These are phyloP conservation scores for Chaetomium globosum DNA, from an alignment of 2,329 filamentous ascomycete genomes.

Conservation along the genomic window DNA sequence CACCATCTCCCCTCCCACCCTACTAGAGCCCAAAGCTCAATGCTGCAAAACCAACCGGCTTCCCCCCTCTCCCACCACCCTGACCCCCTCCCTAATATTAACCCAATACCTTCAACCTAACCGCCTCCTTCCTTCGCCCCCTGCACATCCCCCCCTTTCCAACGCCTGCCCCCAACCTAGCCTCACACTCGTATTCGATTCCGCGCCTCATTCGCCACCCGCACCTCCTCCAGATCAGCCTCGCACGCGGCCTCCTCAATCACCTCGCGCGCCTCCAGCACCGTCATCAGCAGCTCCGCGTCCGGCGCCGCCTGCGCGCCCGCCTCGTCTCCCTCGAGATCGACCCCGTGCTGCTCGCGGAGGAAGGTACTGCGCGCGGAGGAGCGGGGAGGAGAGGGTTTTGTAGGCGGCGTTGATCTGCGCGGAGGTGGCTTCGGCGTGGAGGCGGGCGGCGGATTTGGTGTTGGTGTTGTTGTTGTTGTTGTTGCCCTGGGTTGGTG, in stretches of 20 bases:
- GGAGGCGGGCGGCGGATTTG: constrained; percentile 38
- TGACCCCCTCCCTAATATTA: constrained; percentile 78
- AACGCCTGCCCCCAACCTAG: constrained; percentile 67
- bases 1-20: not conserved
- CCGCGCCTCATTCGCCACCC: constrained; percentile 66
- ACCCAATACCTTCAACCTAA: constrained; percentile 85
- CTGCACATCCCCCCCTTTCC: constrained; percentile 62
- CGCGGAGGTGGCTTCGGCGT: constrained; percentile 76
- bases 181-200: constrained; percentile 68
- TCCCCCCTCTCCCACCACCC: constrained; percentile 85
- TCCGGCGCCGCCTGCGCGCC: constrained; percentile 60
- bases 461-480: constrained; percentile 22
- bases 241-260: constrained; percentile 73
- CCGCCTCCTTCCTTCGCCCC: constrained; percentile 69
- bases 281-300: constrained; percentile 71
- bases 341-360: constrained; percentile 66
- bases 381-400: constrained; percentile 75
- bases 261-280: constrained; percentile 76
- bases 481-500: not conserved
- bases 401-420: constrained; percentile 90
- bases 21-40: constrained; percentile 32
- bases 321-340: constrained; percentile 78
- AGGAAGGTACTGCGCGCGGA: constrained; percentile 92
- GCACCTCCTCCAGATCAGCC: constrained; percentile 62
- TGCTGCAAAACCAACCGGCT: constrained; percentile 60